A percentile compares a stretch with the other conserved stretches of the same genome.
These are phyloP conservation scores for Pseudopediastrum boryanum DNA, from an alignment of 139 green algal genomes.

Conservation along the genomic window DNA sequence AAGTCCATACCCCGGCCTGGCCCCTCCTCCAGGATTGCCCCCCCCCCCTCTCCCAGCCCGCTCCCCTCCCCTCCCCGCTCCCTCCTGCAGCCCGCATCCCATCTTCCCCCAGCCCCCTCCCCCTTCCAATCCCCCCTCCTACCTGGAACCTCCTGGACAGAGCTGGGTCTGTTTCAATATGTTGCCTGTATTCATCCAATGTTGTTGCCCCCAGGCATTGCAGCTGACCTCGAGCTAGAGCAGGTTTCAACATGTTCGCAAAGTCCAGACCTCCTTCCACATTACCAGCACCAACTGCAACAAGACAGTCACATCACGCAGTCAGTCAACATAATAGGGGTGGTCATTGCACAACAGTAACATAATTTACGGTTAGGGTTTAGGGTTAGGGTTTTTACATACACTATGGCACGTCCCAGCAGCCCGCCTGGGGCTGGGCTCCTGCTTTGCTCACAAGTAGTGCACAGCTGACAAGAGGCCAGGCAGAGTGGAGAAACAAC, in stretches of 20 bases:
- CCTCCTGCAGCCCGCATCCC: background rate
- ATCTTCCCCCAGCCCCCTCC: background rate
- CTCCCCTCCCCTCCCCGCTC: no score
- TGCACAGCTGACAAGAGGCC: no score
- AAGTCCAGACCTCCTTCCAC: slow-evolving; percentile 72
- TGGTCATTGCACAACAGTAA: slow-evolving; percentile 24
- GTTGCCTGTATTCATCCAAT: slow-evolving; percentile 85
- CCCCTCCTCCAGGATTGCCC: no score
- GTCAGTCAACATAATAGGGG: background rate
- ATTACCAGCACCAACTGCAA: slow-evolving; percentile 59
- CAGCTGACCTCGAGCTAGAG: slow-evolving; percentile 74
- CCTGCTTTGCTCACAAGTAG: no score
- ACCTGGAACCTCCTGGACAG: slow-evolving; percentile 86
- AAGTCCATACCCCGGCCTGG: no score
- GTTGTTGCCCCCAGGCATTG: slow-evolving; percentile 89
- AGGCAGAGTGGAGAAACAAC: no score
- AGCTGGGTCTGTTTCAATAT: slow-evolving; percentile 90
- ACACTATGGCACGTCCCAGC: no score
- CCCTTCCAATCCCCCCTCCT: background rate
- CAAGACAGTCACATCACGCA: no score
- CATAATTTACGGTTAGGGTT: no score
- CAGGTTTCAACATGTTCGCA: slow-evolving; percentile 89
- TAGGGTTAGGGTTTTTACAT: background rate
- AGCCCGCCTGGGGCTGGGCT: no score
- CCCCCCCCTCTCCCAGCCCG: no score